These are phyloP conservation scores for Moniliophthora roreri DNA, from an alignment of 1,284 basidiomycete genomes.

Conservation along the genomic window DNA sequence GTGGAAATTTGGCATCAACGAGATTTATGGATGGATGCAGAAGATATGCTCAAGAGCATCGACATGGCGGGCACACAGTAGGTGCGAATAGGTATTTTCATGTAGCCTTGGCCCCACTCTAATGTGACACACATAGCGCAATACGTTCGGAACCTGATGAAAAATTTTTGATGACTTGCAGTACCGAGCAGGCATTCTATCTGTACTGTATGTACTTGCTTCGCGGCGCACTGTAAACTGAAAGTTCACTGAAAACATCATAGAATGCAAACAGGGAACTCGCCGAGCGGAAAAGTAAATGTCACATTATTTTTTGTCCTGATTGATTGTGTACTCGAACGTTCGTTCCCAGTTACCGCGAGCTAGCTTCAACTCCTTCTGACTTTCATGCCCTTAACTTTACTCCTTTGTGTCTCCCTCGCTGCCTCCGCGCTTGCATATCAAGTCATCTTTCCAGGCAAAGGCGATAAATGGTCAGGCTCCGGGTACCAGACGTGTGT, in stretches of 20 bases:
- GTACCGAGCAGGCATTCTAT: not conserved
- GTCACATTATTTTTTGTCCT: no score
- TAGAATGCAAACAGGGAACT: no score
- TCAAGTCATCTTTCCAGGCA: slow-evolving; percentile 54
- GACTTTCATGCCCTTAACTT: slow-evolving; percentile 45
- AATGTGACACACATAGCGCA: no score
- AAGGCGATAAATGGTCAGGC: slow-evolving; percentile 55
- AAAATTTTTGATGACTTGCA: slow-evolving; percentile 2
- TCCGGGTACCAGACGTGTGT: slow-evolving; percentile 50
- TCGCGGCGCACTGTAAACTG: no score
- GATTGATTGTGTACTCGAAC: no score
- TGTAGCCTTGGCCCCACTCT: no score
- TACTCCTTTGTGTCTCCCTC: slow-evolving; percentile 46
- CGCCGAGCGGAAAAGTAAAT: no score
- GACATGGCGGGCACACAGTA: slow-evolving; percentile 7
- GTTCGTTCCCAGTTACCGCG: no score
- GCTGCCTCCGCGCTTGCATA: slow-evolving; percentile 61
- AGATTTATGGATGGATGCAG: slow-evolving; percentile 84
- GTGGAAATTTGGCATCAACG: slow-evolving; percentile 82
- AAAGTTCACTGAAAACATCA: no score
- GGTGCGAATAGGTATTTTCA: no score
- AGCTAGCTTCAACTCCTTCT: slow-evolving; percentile 14
- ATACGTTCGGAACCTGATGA: no score
- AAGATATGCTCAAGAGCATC: slow-evolving; percentile 39
- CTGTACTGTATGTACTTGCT: no score